Evolutionary conservation across 192 early-diverging fungal species (phyloP).

Genomic region (Lobosporangium transversale): DNA sequence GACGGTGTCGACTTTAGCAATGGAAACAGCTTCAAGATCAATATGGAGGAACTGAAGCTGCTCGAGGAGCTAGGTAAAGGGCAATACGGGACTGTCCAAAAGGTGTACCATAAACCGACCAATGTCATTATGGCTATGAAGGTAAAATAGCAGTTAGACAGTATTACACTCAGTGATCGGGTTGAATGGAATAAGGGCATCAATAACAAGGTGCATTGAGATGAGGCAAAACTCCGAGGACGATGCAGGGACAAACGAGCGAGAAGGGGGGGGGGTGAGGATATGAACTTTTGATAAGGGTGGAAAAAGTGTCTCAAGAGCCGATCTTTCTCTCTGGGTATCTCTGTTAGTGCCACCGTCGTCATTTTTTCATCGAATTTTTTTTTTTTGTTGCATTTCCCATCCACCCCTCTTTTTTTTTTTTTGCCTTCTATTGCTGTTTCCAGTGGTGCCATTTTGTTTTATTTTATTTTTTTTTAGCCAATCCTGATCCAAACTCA

Average conservation of each 20-base stretch:
- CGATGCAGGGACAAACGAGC: neutral
- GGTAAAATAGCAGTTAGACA: too few relatives aligned
- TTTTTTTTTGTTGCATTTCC: neutral
- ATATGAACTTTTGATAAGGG: neutral
- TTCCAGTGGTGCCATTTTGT: neutral
- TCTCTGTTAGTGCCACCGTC: neutral
- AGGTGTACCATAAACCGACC: constrained; percentile 87
- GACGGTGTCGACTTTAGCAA: constrained; percentile 93
- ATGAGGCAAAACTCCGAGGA: too few relatives aligned
- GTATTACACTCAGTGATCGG: neutral
- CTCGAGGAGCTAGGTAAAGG: constrained; percentile 88
- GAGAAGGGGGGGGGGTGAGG: too few relatives aligned
- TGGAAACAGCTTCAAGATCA: constrained; percentile 88
- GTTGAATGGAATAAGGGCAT: neutral
- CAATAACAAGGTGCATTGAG: neutral
- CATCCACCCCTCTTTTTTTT: neutral
- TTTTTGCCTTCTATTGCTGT: too few relatives aligned
- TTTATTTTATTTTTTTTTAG: too few relatives aligned
- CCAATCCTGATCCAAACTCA: too few relatives aligned
- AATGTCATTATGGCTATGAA: constrained; percentile 91
- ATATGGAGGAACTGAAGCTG: constrained; percentile 84
- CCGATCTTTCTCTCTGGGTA: neutral
- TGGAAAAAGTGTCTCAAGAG: neutral
- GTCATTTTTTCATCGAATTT: constrained; percentile 12
- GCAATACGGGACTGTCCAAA: constrained; percentile 94